Base-by-base conservation (phyloP, 1,284 basidiomycete species). In the Fomitopsis betulina region DNA sequence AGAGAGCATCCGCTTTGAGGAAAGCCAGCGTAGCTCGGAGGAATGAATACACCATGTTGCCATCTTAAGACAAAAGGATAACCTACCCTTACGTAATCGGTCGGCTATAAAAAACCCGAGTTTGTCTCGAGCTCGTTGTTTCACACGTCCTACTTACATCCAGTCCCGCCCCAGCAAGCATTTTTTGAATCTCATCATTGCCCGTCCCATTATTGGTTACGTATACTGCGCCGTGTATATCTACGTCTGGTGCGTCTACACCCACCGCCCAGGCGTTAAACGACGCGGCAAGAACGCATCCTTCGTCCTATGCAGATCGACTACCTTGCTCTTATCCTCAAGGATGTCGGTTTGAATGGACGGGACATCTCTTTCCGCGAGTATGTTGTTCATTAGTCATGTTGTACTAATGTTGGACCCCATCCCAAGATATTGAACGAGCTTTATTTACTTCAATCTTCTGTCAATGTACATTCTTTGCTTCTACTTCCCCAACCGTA, bases 381-480 rank as follows among this genome's bases (percentile, higher is more conserved):
- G 42, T 30, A 30, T 30, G 27, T 8, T 30, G 8, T 30, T 30
- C 27, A 30, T 30, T 4, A 30, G 27, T 30, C 27, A 30, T 30
- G 27, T 30, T 3, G 27, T 30, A 30, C 27, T 30, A 30, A 30
- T 2, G 27, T 3, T 8, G 2, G 35, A 37, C 35, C 3, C 3
- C 35, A 5, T 10, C 13, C 39, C 37, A 25, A 37, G 37, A 50
- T 39, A 39, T 56, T 32, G 23, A 30, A 53, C 13, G 53, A 32
- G 40, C 42, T 58, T 53, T 54, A 58, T 58, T 58, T 39, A 47
- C 51, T 47, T 47, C 45, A 15, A n/a, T 43, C 42, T 60, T 37
- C 35, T 37, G 35, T 58, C 57, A 55, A 54, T 61, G 53, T 61
- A 61, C 60, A 61, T 61, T 61, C 60, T 61, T 60, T 59, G 55